phyloP scores from a whole-genome alignment of 192 early-diverging fungal species.

The Phycomyces nitens region DNA sequence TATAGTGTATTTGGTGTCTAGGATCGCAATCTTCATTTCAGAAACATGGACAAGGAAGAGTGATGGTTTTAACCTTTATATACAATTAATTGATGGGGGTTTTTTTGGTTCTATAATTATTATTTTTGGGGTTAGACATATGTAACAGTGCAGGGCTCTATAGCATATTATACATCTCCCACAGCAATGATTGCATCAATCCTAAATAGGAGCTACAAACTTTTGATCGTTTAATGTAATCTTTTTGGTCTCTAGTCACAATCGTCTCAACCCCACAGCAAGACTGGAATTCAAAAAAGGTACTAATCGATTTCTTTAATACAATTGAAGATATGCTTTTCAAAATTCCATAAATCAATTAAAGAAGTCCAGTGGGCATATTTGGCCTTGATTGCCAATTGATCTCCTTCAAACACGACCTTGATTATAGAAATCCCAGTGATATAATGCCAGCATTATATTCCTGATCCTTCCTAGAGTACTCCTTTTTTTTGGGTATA shows the following conservation, averaged over 20 bases:
- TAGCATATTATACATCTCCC: not conserved
- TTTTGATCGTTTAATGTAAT: not conserved
- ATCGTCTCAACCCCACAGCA: not conserved
- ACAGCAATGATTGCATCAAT: not conserved
- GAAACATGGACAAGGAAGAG: not conserved
- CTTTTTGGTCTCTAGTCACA: not conserved
- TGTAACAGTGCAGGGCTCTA: not conserved
- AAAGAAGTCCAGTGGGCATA: no score
- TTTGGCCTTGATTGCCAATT: no score
- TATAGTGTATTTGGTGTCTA: not conserved
- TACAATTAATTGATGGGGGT: not conserved
- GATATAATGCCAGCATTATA: no score
- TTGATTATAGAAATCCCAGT: no score
- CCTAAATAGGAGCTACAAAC: slow-evolving; percentile 1
- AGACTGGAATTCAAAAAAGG: no score
- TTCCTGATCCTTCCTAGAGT: no score
- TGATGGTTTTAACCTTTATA: not conserved
- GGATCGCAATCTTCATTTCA: not conserved
- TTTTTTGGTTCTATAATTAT: not conserved
- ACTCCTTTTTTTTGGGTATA: no score
- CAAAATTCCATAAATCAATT: no score
- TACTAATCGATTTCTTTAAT: no score
- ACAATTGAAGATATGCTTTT: no score
- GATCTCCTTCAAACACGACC: no score
- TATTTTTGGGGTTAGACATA: not conserved